Conservation (phyloP, 306 rosid genomes). For the Medicago ruthenica region DNA sequence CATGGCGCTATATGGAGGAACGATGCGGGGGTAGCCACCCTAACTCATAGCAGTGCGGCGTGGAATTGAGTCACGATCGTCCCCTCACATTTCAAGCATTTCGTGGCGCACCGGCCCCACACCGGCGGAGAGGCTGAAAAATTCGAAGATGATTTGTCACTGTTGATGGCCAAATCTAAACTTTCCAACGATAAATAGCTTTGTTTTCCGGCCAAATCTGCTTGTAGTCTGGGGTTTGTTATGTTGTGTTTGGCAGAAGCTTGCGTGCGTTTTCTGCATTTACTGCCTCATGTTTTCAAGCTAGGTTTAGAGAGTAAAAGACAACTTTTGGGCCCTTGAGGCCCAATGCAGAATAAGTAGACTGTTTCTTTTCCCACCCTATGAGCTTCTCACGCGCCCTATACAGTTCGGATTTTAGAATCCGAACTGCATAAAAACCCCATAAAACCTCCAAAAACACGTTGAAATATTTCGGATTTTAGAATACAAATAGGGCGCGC, state of each 20-base stretch:
- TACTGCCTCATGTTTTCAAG: neutral
- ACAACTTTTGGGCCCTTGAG: neutral
- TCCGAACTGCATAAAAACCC: no score
- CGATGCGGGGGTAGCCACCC: neutral
- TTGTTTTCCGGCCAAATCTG: constrained; percentile 1
- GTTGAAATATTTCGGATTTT: no score
- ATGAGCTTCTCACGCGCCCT: no score
- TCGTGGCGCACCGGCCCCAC: neutral
- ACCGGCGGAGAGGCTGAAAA: neutral
- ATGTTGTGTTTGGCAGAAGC: neutral
- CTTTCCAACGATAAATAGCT: neutral
- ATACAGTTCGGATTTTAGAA: no score
- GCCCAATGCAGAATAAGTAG: neutral
- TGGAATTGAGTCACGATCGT: neutral
- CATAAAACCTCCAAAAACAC: no score
- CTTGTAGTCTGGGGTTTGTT: neutral
- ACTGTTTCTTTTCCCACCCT: no score
- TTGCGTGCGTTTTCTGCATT: neutral
- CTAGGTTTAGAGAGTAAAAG: neutral
- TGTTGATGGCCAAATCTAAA: neutral
- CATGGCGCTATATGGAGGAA: neutral
- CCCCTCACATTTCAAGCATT: neutral
- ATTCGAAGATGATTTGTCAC: neutral
- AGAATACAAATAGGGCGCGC: no score
- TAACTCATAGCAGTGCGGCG: neutral